Evolutionary conservation across 257 asterid species (phyloP), one percentile per base, ranked within the genome.

Genomic region (Solanum raphanifolium): DNA sequence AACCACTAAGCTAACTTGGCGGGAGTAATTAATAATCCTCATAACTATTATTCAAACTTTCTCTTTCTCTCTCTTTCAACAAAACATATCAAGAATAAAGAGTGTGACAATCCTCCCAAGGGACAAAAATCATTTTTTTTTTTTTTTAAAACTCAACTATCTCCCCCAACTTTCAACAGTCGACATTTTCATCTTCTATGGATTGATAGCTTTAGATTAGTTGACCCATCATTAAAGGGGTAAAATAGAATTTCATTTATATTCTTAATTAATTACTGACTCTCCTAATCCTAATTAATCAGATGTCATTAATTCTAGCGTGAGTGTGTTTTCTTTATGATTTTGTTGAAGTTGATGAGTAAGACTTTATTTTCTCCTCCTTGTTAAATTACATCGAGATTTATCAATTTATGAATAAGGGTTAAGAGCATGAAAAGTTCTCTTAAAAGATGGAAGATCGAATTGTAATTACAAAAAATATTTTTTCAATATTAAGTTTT

Each of bases 1-100:
- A 85, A 69, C 88, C 86, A 85, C 87, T 88, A 89, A 58, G 88
- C 93, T 92, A 85, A 91, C 87, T 89, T 92, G 93, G 91, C 89
- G 95, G 89, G 83, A 85, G 36, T 62, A 74, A 15, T 87, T 72
- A 72, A 84, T 83, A 68, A 31, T 41, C 36, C 55, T 83, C 9
- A 4, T 18, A 31, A 71, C 84, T 83, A 7, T 62, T 74, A 79
- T 43, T 89, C 87, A 87, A 71, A 69, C 38, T 31, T 29, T 29
- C 6, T 69, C 38, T 58, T 58, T 69, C 87, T 84, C 73, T 35
- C 36, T 18, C 23, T 36, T n/a, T 46, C 41, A 29, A 81, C 29
- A 81, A 46, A 81, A 31, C n/a, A 31, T 55, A 39, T 31, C 82
- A 29, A 89, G 87, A 66, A 89, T 85, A 91, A 93, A 94, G 95